Base-by-base conservation (phyloP, 345 rosid species). In the Abelmoschus esculentus region DNA sequence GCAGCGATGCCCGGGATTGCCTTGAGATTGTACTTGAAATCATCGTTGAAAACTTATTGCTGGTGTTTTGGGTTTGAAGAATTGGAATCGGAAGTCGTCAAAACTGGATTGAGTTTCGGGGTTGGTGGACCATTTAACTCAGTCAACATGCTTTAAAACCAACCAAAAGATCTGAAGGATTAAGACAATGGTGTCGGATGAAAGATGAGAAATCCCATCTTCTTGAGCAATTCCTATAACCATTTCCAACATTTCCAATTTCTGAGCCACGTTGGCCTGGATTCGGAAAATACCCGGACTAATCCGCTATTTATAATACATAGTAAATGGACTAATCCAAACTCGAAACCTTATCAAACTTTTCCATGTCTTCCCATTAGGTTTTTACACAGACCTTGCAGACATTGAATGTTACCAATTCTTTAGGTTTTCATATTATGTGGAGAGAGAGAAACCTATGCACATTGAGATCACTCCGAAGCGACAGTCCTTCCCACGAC, bases 401-500 rank as follows among this genome's bases (percentile, higher is more conserved):
- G 64, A n/a, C 26, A 61, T 61, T 15, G 17, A 60, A 34, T 22
- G n/a, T 34, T 34, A 14, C 66, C 46, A 61, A 34, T 34, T 34
- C 46, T 34, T 61, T 61, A 1, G 13, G 32, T 60, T 15, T 31
- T 60, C 11, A 60, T 34, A 17, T 60, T 60, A n/a, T 32, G 44
- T 58, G 46, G 46, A 4, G 50, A 36, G 38, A 59, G 15, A 11
- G 31, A 59, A 29, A 90, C 98, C 97, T 82, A 95, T 91, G 93
- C 96, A 95, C 99, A 89, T 95, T 58, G 99, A 91, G 67, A 95
- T 76, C 6, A 88, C 97, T 72, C 99, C 97, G 70, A 77, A 91
- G 50, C 96, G 91, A 64, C 90, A 86, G 76, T 91, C 97, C 73
- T 80, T 88, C 47, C 97, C 97, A 42, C 87, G 86, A 7, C 93